Base-by-base conservation (phyloP, 1,139 yeast genomes). In the Saccharomycopsis hybrid region DNA sequence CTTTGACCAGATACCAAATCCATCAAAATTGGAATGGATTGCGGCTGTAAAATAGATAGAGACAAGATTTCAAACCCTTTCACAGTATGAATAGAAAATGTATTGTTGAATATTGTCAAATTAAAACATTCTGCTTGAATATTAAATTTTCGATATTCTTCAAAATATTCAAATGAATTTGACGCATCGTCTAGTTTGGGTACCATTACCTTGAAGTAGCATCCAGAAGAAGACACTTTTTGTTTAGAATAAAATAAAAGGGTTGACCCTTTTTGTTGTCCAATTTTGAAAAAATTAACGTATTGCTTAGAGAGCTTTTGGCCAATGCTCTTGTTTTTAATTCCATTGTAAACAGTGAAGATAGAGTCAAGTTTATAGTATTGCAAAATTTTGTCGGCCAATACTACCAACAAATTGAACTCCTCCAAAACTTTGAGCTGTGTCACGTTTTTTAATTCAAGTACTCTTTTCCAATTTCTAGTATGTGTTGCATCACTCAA, bases 31-130 rank as follows among this genome's bases (percentile, higher is more conserved):
- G 89, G 80, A 13, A 79, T 72, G 7, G 81, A 74, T 55, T 80
- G 69, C 1, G 84, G 77, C 28, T 74, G 71, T 32, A 76, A 66
- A 55, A 78, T 77, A 58, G 82, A 83, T 49, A 85, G 70, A 11
- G 83, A 77, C 59, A 82, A 68, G 25, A 84, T 73, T 56, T 85
- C 85, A 58, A 84, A 80, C 0, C 92, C 92, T 57, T 78, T 78
- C 40, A 77, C 68, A 2, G 89, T 76, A 59, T 83, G 85, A 1
- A 83, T 77, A 0, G 88, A 80, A 62, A 82, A 77, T 37, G 82
- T 73, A 32, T 78, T 76, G 56, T 78, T 78, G 65, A 82, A 80
- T 2, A 80, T 68, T 0, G 82, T 74, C 8, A 82, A 66, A 2
- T 78, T 82, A 55, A 64, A 73, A 54, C 84, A 75, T 42, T 78